Evolutionary conservation across 768 basidiomycete species (phyloP), one percentile per base, ranked within the genome.

Genomic region (Boletus speciosus): DNA sequence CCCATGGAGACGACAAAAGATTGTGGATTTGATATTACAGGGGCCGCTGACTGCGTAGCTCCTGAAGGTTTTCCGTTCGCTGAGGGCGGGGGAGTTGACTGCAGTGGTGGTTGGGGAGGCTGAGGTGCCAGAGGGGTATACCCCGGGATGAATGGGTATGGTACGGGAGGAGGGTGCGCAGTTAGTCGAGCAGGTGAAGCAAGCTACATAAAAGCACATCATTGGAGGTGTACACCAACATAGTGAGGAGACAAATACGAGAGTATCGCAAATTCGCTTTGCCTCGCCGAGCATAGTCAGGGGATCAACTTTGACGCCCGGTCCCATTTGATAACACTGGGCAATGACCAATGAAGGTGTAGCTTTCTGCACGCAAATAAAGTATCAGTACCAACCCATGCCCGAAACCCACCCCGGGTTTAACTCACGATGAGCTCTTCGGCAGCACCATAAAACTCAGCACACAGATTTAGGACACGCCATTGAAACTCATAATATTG

Each of bases 401-500:
- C 36, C 35, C 51, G 9, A 42, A 35, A 49, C 59, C 47, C 54
- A 52, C 55, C 42, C 36, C 53, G 27, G 43, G 46, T 38, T 29
- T 35, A 57, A 81, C 86, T 69, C 69, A 91, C 89, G 54, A 92
- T 79, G 43, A 92, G 80, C 69, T 92, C 89, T 69, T 90, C 89
- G 16, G 89, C 89, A 6, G 89, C 89, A 27, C 83, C 85, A 71
- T 92, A 92, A 66, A 92, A 92, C 66, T 92, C 90, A 1, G 87
- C 84, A 68, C 89, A 92, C 38, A 92, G 73, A 63, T 89, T 89
- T 53, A 91, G 68, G 38, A 90, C 82, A 50, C 88, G 82, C 89
- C 89, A 91, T 66, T 91, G 89, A 63, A 91, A 91, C 65, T 91
- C 88, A 68, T 88, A 89, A 68, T 88, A 90, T 62, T 84, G 83